Conservation (phyloP, 371 early-diverging fungal genomes). For the Circinella umbellata region DNA sequence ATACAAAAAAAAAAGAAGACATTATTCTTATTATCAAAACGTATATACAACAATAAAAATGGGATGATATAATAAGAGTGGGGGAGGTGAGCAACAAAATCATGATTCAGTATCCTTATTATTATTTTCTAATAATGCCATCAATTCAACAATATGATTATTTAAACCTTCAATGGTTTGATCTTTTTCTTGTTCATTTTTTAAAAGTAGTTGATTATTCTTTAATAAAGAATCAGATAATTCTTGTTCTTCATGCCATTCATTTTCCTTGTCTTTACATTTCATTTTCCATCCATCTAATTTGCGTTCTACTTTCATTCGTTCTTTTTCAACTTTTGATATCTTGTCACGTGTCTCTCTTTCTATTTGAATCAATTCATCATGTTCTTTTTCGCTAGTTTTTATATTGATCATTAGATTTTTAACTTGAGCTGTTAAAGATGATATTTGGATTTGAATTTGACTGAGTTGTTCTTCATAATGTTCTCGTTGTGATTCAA, state of each 20-base stretch:
- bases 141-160: slow-evolving; percentile 44
- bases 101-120: not conserved
- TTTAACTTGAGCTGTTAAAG: slow-evolving; percentile 27
- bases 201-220: slow-evolving; percentile 26
- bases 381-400: not conserved
- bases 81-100: too few species aligned
- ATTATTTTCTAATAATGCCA: slow-evolving; percentile 38
- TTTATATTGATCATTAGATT: slow-evolving; percentile 9
- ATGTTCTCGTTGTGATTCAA: slow-evolving; percentile 88
- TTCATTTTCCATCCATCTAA: slow-evolving; percentile 31
- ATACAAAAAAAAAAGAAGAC: too few species aligned
- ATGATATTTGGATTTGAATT: slow-evolving; percentile 48
- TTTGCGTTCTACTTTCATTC: slow-evolving; percentile 26
- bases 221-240: slow-evolving; percentile 21
- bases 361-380: not conserved
- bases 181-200: slow-evolving; percentile 24
- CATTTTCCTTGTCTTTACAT: slow-evolving; percentile 15
- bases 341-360: slow-evolving; percentile 10
- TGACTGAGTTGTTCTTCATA: slow-evolving; percentile 77
- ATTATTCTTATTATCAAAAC: too few species aligned
- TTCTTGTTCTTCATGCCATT: slow-evolving; percentile 35
- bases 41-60: too few species aligned
- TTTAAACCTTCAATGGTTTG: slow-evolving; percentile 28
- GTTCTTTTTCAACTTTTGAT: slow-evolving; percentile 16
- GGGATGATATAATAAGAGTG: too few species aligned